Percentiles rank a stretch among this genome's conserved stretches.
Evolutionary conservation across 306 rosid species (phyloP).

Genomic region (Prosopis cineraria): DNA sequence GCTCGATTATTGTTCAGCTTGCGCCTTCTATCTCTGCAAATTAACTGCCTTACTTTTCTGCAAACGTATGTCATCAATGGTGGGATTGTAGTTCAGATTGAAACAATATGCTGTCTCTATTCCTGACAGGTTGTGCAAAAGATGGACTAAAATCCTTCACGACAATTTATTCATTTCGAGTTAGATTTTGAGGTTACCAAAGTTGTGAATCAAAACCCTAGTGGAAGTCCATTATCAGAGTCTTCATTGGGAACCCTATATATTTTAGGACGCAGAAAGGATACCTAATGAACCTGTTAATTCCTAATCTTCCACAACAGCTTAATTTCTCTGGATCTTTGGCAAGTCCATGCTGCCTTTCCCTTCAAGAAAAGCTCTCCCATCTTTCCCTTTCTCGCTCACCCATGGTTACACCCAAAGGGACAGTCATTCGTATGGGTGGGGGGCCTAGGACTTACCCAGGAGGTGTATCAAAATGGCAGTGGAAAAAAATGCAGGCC

Average conservation of each 20-base stretch:
- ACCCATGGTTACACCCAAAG: conserved; percentile 25
- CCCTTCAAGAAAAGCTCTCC: conserved; percentile 37
- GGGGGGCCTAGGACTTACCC: conserved; percentile 97
- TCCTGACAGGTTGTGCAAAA: neutral
- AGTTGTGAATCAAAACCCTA: neutral
- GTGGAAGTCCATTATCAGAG: conserved; percentile 1
- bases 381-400: conserved; percentile 31
- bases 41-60: neutral
- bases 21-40: neutral
- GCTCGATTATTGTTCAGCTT: neutral
- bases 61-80: neutral
- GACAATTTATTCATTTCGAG: neutral
- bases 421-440: conserved; percentile 79
- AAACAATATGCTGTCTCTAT: neutral
- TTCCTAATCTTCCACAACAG: conserved; percentile 24
- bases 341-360: conserved; percentile 36
- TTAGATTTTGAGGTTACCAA: neutral
- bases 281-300: conserved; percentile 15
- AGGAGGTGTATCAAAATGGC: conserved; percentile 96
- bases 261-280: neutral
- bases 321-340: conserved; percentile 50
- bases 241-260: neutral
- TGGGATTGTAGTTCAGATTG: neutral
- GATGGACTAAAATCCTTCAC: neutral
- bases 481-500: conserved; percentile 96